phyloP scores from a whole-genome alignment of 1,139 yeast genomes.

The Hemisphaericaspora lyxosophila region DNA sequence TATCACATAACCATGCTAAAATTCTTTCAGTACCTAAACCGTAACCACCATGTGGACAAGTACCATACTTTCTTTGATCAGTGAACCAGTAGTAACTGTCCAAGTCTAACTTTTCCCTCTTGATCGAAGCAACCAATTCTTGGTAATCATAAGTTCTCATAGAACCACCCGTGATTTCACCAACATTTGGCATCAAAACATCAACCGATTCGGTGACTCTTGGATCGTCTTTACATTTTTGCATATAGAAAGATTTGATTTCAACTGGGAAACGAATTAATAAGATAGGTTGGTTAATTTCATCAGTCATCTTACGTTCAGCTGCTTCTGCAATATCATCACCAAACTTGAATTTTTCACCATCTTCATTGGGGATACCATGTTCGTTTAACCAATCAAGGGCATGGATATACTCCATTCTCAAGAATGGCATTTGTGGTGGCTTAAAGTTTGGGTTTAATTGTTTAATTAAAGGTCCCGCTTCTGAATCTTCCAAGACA shows the following conservation, averaged over 20 bases:
- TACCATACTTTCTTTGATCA: slow-evolving; percentile 95
- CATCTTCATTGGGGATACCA: slow-evolving; percentile 91
- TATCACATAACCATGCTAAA: slow-evolving; percentile 95
- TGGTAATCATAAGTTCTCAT: slow-evolving; percentile 89
- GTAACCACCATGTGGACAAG: slow-evolving; percentile 98
- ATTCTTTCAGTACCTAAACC: slow-evolving; percentile 98
- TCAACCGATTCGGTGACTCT: slow-evolving; percentile 98
- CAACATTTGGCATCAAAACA: slow-evolving; percentile 97
- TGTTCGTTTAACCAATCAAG: slow-evolving; percentile 96
- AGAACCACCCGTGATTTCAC: slow-evolving; percentile 98
- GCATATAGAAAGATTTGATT: slow-evolving; percentile 97
- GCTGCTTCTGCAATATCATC: slow-evolving; percentile 99
- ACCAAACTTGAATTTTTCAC: slow-evolving; percentile 88
- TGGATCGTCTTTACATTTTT: slow-evolving; percentile 83
- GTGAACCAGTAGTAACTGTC: slow-evolving; percentile 90
- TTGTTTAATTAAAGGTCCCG: slow-evolving; percentile 85
- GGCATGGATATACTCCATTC: slow-evolving; percentile 90
- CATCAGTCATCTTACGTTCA: slow-evolving; percentile 97
- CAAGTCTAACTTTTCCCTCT: slow-evolving; percentile 85
- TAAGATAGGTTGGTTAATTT: slow-evolving; percentile 87
- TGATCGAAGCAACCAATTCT: slow-evolving; percentile 85
- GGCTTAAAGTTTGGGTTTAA: slow-evolving; percentile 88
- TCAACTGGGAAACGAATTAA: slow-evolving; percentile 94
- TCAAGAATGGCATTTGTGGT: slow-evolving; percentile 83
- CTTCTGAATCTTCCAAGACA: slow-evolving; percentile 84